Percentiles rank a stretch among this genome's conserved stretches.
Conservation (phyloP, 495 filamentous ascomycete genomes). For the Daldinia caldariorum region DNA sequence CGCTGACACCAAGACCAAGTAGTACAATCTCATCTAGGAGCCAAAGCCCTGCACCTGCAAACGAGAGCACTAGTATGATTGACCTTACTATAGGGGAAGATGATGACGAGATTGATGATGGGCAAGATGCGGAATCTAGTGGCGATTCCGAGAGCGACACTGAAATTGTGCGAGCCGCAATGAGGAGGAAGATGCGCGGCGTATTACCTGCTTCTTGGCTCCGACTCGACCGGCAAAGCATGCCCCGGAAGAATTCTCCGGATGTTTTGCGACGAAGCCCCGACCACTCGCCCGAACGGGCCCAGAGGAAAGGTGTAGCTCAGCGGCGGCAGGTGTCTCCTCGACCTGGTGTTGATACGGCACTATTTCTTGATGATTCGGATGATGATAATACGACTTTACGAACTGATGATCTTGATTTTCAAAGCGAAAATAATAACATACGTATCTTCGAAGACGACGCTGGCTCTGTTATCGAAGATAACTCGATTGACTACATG, state of each 20-base stretch:
- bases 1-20: conserved; percentile 38
- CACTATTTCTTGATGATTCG: conserved; percentile 60
- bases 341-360: conserved; percentile 32
- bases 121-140: conserved; percentile 31
- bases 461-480: conserved; percentile 59
- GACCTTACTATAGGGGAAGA: conserved; percentile 42
- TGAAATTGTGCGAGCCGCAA: conserved; percentile 52
- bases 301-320: conserved; percentile 66
- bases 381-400: conserved; percentile 52
- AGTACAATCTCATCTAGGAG: conserved; percentile 39
- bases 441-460: conserved; percentile 48
- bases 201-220: conserved; percentile 94
- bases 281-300: conserved; percentile 46
- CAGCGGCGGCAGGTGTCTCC: conserved; percentile 47
- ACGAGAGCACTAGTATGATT: conserved; percentile 37
- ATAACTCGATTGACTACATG: conserved; percentile 66
- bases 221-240: conserved; percentile 68
- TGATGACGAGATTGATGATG: conserved; percentile 19
- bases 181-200: conserved; percentile 71
- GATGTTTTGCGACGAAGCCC: conserved; percentile 53
- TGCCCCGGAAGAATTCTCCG: conserved; percentile 39
- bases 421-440: conserved; percentile 13
- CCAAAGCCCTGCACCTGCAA: conserved; percentile 42
- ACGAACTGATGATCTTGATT: conserved; percentile 34
- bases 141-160: conserved; percentile 54